Percentiles rank a stretch among this genome's conserved stretches.
Conservation (phyloP, 106 monocot genomes). For the Platanthera zijinensis region DNA sequence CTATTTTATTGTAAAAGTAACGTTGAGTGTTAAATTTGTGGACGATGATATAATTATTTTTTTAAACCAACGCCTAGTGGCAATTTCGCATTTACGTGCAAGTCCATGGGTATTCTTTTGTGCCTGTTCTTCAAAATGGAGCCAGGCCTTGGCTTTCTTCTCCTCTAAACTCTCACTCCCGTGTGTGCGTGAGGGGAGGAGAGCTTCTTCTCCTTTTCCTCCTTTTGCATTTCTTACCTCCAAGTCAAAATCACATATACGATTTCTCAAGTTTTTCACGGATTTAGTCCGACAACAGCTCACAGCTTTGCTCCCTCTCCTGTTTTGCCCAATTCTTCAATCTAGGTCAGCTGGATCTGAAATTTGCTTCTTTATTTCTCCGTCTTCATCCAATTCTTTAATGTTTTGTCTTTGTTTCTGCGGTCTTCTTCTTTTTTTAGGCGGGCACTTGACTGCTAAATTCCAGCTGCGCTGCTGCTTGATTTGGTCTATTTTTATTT, state of each 20-base stretch:
- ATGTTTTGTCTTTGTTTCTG: not conserved
- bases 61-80: no score
- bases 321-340: not conserved
- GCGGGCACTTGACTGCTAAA: not conserved
- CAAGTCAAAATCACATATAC: not conserved
- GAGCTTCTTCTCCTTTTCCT: not conserved
- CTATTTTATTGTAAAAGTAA: no score
- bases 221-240: not conserved
- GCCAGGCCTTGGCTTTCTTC: not conserved
- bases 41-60: no score
- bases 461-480: not conserved
- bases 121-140: not conserved
- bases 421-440: not conserved
- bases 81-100: no score
- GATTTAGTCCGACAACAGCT: not conserved
- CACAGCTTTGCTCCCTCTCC: not conserved
- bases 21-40: no score
- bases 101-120: no score
- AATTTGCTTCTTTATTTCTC: not conserved
- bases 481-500: not conserved
- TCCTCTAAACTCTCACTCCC: not conserved
- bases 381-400: not conserved
- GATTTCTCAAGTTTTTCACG: not conserved
- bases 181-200: not conserved
- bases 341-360: constrained; percentile 3